Conservation (phyloP, 148 eudicot genomes). For the Chenopodium quinoa region DNA sequence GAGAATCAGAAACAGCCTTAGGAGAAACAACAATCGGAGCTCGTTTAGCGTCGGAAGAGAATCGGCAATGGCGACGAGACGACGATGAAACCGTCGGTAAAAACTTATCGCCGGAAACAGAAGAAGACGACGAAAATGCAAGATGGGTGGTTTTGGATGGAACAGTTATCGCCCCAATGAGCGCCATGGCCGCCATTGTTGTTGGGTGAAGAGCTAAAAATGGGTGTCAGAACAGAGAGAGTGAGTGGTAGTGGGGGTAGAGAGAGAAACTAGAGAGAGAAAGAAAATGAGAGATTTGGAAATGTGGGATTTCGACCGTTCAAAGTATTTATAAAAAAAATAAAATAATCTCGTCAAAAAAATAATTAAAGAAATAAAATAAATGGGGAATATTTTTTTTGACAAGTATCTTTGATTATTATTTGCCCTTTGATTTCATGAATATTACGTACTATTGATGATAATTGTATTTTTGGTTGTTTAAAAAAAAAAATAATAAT, state of each 20-base stretch:
- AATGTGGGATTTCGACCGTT: neutral
- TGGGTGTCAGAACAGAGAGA: neutral
- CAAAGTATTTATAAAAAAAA: neutral
- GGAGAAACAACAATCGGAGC: constrained; percentile 56
- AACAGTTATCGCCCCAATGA: constrained; percentile 39
- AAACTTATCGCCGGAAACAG: constrained; percentile 48
- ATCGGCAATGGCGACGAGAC: constrained; percentile 17
- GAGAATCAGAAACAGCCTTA: constrained; percentile 84
- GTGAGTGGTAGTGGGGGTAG: neutral
- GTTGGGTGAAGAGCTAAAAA: neutral
- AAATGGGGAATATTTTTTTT: too few species aligned
- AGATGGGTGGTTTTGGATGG: constrained; percentile 8
- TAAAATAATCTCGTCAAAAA: too few species aligned
- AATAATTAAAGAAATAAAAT: too few species aligned
- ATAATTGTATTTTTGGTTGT: too few species aligned
- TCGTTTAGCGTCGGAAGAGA: neutral
- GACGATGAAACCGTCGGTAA: constrained; percentile 17
- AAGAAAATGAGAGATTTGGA: neutral
- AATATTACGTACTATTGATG: neutral
- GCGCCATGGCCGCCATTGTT: constrained; percentile 39
- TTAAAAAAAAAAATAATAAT: too few species aligned
- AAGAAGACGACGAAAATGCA: constrained; percentile 46
- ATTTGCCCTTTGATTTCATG: neutral
- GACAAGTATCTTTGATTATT: too few species aligned
- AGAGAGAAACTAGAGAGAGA: neutral